phyloP scores from a whole-genome alignment of 1,284 basidiomycete genomes.

The Xerocomus subilludens region DNA sequence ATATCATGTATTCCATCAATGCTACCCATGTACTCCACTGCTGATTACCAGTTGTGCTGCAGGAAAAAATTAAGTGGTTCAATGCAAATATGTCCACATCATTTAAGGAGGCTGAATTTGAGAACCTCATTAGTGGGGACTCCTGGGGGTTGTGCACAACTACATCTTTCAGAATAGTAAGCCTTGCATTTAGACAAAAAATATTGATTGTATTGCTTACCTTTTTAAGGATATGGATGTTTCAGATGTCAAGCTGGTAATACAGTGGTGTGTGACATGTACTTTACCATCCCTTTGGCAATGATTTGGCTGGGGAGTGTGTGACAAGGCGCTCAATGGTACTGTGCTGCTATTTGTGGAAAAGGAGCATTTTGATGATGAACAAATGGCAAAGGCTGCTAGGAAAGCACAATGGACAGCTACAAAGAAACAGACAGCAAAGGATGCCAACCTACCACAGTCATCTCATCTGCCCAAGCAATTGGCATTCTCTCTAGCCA shows the following conservation, averaged over 20 bases:
- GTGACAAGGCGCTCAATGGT: not conserved
- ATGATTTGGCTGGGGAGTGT: not conserved
- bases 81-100: slow-evolving; percentile 26
- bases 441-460: not conserved
- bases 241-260: slow-evolving; percentile 6
- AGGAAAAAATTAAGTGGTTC: slow-evolving; percentile 32
- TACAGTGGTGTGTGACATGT: slow-evolving; percentile 26
- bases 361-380: slow-evolving; percentile 26
- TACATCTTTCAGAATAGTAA: slow-evolving; percentile 30
- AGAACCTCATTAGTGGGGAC: not conserved
- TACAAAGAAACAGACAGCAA: not conserved
- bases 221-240: slow-evolving; percentile 24
- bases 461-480: not conserved
- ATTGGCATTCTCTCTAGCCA: not conserved
- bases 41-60: not conserved
- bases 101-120: slow-evolving; percentile 17
- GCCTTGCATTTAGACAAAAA: too few species aligned
- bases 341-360: slow-evolving; percentile 18
- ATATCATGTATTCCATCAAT: slow-evolving; percentile 25
- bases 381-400: not conserved
- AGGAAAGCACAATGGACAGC: not conserved
- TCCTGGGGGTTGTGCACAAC: slow-evolving; percentile 23
- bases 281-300: slow-evolving; percentile 18
- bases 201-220: too few species aligned
- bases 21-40: not conserved